Conservation (phyloP, 164 flowering plant genomes). For the Stephania cephalantha region DNA sequence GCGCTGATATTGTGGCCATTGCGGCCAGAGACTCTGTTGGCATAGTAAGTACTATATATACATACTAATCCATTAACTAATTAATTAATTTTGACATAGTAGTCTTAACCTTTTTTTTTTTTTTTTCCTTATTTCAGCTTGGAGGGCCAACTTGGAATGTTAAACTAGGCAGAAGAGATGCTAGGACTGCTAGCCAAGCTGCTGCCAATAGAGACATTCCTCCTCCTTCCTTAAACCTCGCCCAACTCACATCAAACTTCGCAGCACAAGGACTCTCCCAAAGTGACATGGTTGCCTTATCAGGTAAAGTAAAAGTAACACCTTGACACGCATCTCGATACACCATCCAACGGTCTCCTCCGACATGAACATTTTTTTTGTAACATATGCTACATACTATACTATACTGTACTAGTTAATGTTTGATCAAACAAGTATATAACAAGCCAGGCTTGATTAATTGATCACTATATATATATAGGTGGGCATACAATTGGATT, state of each 20-base stretch:
- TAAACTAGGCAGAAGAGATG: constrained; percentile 43
- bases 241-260: constrained; percentile 29
- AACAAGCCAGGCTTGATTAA: neutral
- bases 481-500: constrained; percentile 22
- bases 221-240: constrained; percentile 30
- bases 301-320: constrained; percentile 22
- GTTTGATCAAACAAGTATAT: too few relatives aligned
- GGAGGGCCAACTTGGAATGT: constrained; percentile 44
- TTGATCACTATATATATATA: constrained; percentile 2
- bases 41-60: constrained; percentile 19
- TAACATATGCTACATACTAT: too few relatives aligned
- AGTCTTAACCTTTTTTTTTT: too few relatives aligned
- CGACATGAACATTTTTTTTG: too few relatives aligned
- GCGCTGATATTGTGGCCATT: constrained; percentile 47
- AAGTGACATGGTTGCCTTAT: constrained; percentile 44
- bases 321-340: too few relatives aligned
- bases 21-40: constrained; percentile 42
- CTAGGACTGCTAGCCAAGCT: constrained; percentile 37
- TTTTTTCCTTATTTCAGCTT: constrained; percentile 23
- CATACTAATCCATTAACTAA: neutral
- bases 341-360: too few relatives aligned
- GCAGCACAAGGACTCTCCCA: constrained; percentile 32
- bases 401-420: too few relatives aligned
- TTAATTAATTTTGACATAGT: too few relatives aligned
- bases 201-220: constrained; percentile 43